Conservation (phyloP, 2,329 filamentous ascomycete species). For the Albifimbria verrucaria region DNA sequence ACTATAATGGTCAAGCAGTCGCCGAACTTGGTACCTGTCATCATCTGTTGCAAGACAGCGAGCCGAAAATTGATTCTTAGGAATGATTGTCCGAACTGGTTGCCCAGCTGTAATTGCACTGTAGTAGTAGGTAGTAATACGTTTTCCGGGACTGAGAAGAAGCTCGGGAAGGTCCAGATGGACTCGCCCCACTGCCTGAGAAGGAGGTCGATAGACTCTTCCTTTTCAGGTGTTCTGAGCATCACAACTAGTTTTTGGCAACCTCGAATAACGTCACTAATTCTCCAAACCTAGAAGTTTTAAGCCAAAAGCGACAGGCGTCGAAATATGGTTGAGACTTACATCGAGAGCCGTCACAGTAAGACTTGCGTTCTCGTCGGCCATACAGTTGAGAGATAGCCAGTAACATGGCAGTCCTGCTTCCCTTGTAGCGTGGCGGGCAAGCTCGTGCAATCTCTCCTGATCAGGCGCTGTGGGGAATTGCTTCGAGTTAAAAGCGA, state of each 20-base stretch:
- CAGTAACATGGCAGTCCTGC: neutral
- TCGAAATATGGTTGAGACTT: neutral
- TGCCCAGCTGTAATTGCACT: conserved; percentile 13
- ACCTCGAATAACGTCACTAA: neutral
- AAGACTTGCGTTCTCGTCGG: neutral
- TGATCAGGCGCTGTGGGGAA: neutral
- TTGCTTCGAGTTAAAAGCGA: neutral
- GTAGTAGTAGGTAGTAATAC: conserved; percentile 20
- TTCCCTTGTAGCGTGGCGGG: neutral
- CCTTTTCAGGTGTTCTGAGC: neutral
- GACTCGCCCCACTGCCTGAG: conserved; percentile 23
- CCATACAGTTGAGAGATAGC: neutral
- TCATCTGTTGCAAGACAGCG: conserved; percentile 22
- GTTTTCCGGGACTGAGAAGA: conserved; percentile 19
- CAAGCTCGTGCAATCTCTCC: neutral
- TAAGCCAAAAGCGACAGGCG: neutral
- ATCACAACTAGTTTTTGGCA: neutral
- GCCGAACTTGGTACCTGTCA: conserved; percentile 22
- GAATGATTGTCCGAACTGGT: conserved; percentile 13
- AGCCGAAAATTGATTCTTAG: conserved; percentile 29
- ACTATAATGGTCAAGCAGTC: conserved; percentile 31
- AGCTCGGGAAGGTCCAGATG: conserved; percentile 25
- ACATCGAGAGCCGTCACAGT: neutral
- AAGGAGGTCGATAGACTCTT: conserved; percentile 10
- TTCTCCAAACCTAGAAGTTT: neutral